These are phyloP conservation scores for Rubia tinctorum DNA, from an alignment of 305 asterid genomes.

Conservation along the genomic window DNA sequence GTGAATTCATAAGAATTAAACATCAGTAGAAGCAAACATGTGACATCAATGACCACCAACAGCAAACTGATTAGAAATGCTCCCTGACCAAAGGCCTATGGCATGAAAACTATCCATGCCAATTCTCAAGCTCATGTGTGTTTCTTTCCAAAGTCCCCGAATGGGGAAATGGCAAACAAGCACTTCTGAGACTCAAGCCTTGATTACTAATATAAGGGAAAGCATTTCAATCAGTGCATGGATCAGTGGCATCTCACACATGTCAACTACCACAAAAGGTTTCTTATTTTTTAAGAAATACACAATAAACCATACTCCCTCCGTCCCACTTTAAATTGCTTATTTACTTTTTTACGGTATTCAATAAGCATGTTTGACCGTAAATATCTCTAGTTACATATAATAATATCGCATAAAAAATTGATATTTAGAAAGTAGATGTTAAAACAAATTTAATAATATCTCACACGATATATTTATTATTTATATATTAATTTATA, in stretches of 20 bases:
- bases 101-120: constrained; percentile 45
- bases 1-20: background rate
- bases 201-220: constrained; percentile 49
- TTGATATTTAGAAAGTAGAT: too few relatives aligned
- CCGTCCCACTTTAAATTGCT: too few relatives aligned
- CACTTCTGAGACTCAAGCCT: constrained; percentile 93
- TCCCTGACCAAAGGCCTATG: constrained; percentile 99
- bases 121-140: constrained; percentile 77
- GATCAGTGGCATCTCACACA: constrained; percentile 23
- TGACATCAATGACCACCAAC: constrained; percentile 18
- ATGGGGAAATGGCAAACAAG: constrained; percentile 40
- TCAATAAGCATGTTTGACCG: too few relatives aligned
- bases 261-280: constrained; percentile 11
- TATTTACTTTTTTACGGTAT: too few relatives aligned
- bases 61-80: constrained; percentile 38
- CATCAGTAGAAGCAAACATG: constrained; percentile 5
- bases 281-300: background rate
- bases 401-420: too few relatives aligned
- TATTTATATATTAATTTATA: too few relatives aligned
- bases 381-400: too few relatives aligned
- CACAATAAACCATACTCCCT: too few relatives aligned
- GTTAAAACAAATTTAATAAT: too few relatives aligned
- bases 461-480: too few relatives aligned
- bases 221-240: constrained; percentile 39
- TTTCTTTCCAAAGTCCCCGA: constrained; percentile 42